Evolutionary conservation across 2,329 filamentous ascomycete genomes (phyloP), one percentile per base, ranked within the genome.

Genomic region (Capronia coronata): DNA sequence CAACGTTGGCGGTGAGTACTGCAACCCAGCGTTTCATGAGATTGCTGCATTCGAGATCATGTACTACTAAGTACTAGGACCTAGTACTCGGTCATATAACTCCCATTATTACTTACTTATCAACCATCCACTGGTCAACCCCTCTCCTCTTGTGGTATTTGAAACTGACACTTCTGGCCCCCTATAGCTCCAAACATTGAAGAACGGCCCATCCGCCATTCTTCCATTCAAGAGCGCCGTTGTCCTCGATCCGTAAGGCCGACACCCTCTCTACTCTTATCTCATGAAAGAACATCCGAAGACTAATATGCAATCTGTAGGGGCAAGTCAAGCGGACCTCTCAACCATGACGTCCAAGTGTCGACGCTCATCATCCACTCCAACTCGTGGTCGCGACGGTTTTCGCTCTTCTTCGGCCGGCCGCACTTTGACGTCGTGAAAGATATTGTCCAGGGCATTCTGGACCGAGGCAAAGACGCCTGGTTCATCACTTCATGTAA

Each of bases 351-450:
- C 34, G 71, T 84, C 53, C 60, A 70, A 23, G 76, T 82, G 1
- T 80, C 82, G 1, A 62, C 80, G 2, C 65, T 84, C 40, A 69
- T 85, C 22, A 68, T 84, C 32, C 78, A 86, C 65, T 83, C 79
- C 41, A 74, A 79, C 52, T 77, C 80, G 6, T 86, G 82, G 82
- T 83, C 78, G 27, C 71, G 71, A 27, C 68, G 69, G n/a, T 64
- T 68, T 51, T 75, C 71, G 27, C 60, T 79, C 40, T 84, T 84
- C 66, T 80, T 78, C 56, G 80, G 78, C 2, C 72, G 79, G 4
- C 75, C 80, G 37, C 82, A 85, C 63, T 85, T 84, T 51, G 75
- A 79, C 29, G 76, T 78, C 0, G 80, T 85, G 6, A 73, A 72
- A 48, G 75, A 76, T 6, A 68, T 84, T 1, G 77, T 77, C 1